Evolutionary conservation across 306 rosid genomes (phyloP), one percentile per base, ranked within the genome.

Genomic region (Malus sylvestris): DNA sequence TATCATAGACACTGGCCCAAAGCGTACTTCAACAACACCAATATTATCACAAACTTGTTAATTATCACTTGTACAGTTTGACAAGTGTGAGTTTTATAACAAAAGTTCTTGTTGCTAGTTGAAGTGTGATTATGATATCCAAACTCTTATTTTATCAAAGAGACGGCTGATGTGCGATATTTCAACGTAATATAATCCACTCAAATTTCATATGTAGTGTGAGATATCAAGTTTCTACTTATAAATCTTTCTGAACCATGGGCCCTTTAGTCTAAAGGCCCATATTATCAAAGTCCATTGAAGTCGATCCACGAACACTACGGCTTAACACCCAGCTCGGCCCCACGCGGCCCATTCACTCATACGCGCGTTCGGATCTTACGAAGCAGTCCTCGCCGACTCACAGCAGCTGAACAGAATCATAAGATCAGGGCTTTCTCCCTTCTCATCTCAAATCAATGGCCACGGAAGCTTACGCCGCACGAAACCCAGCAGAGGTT

Each of bases 391-490:
- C 67, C 1, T n/a, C 62, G 22, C 67, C n/a, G 40, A 25, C 42
- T 32, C 25, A 4, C 68, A 3, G 45, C 70, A 18, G 18, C 2
- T 32, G 44, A 30, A 23, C 35, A 30, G n/a, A 63, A 60, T 5
- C 8, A 16, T 15, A 18, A 51, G 6, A 42, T 51, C 27, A 15
- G 63, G 13, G 20, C 59, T 40, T 15, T 23, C 3, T 42, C 18
- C 62, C 15, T 53, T 14, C 8, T 8, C n/a, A 3, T 14, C 32
- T 18, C 42, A 44, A 16, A 11, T 30, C 78, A 55, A 93, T 92
- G 99, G 90, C 96, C 30, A 46, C 64, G 60, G 91, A 89, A 82
- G 81, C 91, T 76, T 87, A 85, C 59, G 79, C 81, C 2, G 52
- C 85, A 12, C 81, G 67, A 84, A 86, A 79, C 86, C 72, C 83